These are phyloP conservation scores for Cordyceps farinosa DNA, from an alignment of 2,329 filamentous ascomycete species.

Conservation along the genomic window DNA sequence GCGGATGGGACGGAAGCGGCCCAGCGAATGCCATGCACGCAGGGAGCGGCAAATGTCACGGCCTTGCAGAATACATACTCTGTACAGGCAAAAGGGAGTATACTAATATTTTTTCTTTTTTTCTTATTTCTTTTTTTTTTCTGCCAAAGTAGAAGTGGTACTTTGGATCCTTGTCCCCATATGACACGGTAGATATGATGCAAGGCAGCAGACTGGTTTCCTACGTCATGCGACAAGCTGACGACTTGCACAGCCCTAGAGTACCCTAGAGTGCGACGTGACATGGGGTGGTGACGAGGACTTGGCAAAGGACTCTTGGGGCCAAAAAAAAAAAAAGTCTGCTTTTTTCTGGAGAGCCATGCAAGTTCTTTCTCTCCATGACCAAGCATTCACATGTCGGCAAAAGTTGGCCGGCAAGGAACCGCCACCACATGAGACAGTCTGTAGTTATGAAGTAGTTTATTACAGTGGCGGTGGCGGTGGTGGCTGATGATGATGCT, in stretches of 20 bases:
- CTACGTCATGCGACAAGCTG: constrained; percentile 9
- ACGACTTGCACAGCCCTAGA: constrained; percentile 5
- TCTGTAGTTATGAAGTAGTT: background rate
- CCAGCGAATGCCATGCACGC: background rate
- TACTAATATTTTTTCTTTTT: no score
- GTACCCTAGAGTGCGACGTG: constrained; percentile 2
- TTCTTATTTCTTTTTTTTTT: no score
- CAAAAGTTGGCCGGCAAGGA: background rate
- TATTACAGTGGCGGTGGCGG: constrained; percentile 8
- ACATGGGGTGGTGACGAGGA: constrained; percentile 8
- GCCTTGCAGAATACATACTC: background rate
- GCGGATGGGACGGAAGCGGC: background rate
- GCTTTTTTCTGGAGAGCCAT: background rate
- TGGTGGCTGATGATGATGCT: background rate
- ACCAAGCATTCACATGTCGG: background rate
- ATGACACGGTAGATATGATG: background rate
- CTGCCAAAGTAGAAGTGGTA: no score
- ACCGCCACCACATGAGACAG: constrained; percentile 7
- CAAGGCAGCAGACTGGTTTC: background rate
- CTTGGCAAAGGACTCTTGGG: background rate
- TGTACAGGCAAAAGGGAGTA: background rate
- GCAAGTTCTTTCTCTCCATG: background rate
- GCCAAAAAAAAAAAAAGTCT: background rate
- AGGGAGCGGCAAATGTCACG: background rate
- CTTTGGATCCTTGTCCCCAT: no score